Evolutionary conservation across 164 flowering plant genomes (phyloP), one percentile per base, ranked within the genome.

Genomic region (Cinnamomum chago): DNA sequence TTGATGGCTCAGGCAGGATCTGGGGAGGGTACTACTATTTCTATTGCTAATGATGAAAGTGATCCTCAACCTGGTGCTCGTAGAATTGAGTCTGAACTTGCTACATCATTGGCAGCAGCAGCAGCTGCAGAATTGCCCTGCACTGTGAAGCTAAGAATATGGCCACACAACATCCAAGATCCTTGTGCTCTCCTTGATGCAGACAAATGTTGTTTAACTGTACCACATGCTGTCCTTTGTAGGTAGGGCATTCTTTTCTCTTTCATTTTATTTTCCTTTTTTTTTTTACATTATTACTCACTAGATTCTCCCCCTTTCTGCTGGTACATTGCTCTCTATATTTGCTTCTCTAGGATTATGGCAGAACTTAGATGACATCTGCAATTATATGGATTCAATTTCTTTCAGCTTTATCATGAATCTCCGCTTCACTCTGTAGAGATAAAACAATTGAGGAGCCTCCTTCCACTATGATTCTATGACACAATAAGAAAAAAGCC

Each of bases 171-270:
- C 76, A 81, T 90, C 62, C 89, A 90, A 79, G 82, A 88, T 79
- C 97, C 98, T 12, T 90, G 97, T 85, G 86, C 85, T 12, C 81
- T 72, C 6, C 97, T 96, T 73, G 88, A 83, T 81, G 73, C 85
- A 40, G 94, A 89, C 11, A 86, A 73, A 77, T 92, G 97, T 70
- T 87, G 93, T 22, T 81, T 96, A 75, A 86, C 83, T 24, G 88
- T 96, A 76, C 94, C 97, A 22, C 99, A 96, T 87, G 99, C 97
- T 28, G 99, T 96, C 35, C 99, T 96, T 80, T 96, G 99, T 73
- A 96, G 99, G 99, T 91, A 89, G 76, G 74, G 50, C 14, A 60
- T 40, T 76, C 27, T 68, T 18, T n/a, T 25, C 17, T 40, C 47
- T 40, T 40, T 40, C 47, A 40, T 40, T 40, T 40, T 40, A 11